Conservation (phyloP, 2,329 filamentous ascomycete species). For the Nemania sp. region DNA sequence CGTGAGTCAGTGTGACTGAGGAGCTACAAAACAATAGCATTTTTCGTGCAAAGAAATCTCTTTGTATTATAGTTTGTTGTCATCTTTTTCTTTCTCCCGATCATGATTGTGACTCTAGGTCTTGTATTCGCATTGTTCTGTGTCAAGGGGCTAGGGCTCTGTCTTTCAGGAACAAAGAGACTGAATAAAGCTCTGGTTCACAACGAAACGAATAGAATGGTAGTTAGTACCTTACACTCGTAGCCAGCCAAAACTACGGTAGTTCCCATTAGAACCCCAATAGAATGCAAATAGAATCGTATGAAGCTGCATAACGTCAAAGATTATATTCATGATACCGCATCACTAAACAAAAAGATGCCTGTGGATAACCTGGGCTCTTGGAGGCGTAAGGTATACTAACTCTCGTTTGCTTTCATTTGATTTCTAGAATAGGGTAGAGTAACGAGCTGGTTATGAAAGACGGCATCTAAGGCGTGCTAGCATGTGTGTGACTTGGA, state of each 20-base stretch:
- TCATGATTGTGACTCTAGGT: not conserved
- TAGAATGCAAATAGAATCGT: not conserved
- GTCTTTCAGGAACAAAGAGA: constrained; percentile 18
- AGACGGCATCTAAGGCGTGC: no score
- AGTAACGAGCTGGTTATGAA: no score
- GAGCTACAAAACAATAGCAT: not conserved
- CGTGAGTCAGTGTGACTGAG: not conserved
- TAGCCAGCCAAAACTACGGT: not conserved
- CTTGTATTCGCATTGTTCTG: not conserved
- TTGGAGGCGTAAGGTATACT: no score
- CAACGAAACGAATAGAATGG: not conserved
- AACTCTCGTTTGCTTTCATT: no score
- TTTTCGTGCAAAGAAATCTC: not conserved
- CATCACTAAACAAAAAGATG: not conserved
- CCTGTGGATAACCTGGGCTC: not conserved
- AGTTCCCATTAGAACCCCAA: not conserved
- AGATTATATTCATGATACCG: not conserved
- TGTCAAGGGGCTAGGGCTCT: not conserved
- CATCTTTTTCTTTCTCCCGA: not conserved
- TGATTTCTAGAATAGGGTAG: no score
- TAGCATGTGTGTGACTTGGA: no score
- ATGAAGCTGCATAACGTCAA: not conserved
- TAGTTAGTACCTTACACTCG: not conserved
- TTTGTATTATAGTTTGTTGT: not conserved
- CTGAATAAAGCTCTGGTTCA: not conserved